These are phyloP conservation scores for Ailanthus altissimus DNA, from an alignment of 345 rosid species.

Conservation along the genomic window DNA sequence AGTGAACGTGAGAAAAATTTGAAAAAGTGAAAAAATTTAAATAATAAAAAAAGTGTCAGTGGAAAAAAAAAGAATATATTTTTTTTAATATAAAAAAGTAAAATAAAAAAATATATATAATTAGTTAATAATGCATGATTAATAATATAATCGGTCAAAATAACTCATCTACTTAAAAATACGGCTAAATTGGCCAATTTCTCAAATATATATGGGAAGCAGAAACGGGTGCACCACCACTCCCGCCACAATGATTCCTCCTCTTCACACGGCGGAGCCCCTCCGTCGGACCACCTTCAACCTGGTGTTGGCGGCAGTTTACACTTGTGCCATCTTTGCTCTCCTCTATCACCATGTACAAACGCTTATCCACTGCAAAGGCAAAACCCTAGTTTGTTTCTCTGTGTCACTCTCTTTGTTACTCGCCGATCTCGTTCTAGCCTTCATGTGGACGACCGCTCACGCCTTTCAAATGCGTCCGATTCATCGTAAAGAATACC, in stretches of 20 bases:
- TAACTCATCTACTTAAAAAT: too few relatives aligned
- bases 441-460: conserved; percentile 60
- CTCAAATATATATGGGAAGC: conserved; percentile 19
- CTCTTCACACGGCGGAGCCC: conserved; percentile 42
- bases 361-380: conserved; percentile 37
- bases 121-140: too few relatives aligned
- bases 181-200: too few relatives aligned
- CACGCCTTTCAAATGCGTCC: conserved; percentile 47
- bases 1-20: too few relatives aligned
- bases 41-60: too few relatives aligned
- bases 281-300: conserved; percentile 40
- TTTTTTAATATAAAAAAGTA: too few relatives aligned
- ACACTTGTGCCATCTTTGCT: conserved; percentile 51
- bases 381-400: conserved; percentile 21
- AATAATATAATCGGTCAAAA: too few relatives aligned
- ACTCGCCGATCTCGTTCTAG: conserved; percentile 58
- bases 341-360: conserved; percentile 49
- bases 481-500: conserved; percentile 44
- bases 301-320: conserved; percentile 50
- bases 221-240: conserved; percentile 12
- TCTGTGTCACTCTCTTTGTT: conserved; percentile 32
- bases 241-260: conserved; percentile 21
- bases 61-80: too few relatives aligned
- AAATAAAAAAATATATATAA: too few relatives aligned
- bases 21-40: too few relatives aligned